These are phyloP conservation scores for Naganishia kalamii DNA, from an alignment of 768 basidiomycete species.

Conservation along the genomic window DNA sequence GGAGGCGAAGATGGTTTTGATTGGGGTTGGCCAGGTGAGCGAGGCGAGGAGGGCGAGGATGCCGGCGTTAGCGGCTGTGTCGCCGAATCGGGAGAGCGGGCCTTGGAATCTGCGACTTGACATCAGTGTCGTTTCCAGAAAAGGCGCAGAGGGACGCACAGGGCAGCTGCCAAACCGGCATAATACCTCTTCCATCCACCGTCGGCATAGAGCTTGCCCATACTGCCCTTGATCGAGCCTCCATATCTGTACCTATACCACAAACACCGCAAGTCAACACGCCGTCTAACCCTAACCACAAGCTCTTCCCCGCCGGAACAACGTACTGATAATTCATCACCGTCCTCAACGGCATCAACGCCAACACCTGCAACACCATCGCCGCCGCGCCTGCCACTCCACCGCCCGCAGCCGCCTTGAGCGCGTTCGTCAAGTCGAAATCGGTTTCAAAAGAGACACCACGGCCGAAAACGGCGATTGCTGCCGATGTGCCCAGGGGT, in stretches of 20 bases:
- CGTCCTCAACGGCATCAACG: conserved; percentile 90
- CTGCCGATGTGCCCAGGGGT: conserved; percentile 31
- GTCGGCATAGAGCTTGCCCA: conserved; percentile 63
- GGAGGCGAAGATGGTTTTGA: conserved; percentile 75
- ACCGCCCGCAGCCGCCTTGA: conserved; percentile 79
- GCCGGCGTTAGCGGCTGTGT: conserved; percentile 89
- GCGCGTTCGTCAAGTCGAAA: conserved; percentile 72
- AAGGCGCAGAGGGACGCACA: conserved; percentile 53
- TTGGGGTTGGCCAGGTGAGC: conserved; percentile 59
- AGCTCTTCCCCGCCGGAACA: too few species aligned
- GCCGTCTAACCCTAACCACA: too few species aligned
- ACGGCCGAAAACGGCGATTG: conserved; percentile 33
- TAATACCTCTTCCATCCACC: conserved; percentile 82
- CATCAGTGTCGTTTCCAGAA: neutral
- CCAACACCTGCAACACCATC: conserved; percentile 88
- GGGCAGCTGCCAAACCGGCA: conserved; percentile 75
- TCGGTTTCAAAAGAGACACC: conserved; percentile 47
- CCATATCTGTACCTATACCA: conserved; percentile 64
- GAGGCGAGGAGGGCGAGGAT: conserved; percentile 77
- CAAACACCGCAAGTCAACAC: too few species aligned
- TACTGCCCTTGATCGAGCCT: conserved; percentile 63
- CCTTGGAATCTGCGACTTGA: conserved; percentile 42
- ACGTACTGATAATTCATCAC: conserved; percentile 98
- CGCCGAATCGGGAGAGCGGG: conserved; percentile 66
- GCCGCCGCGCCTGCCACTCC: conserved; percentile 82